phyloP scores from a whole-genome alignment of 805 yeast species.

The Candida ipomoeae region DNA sequence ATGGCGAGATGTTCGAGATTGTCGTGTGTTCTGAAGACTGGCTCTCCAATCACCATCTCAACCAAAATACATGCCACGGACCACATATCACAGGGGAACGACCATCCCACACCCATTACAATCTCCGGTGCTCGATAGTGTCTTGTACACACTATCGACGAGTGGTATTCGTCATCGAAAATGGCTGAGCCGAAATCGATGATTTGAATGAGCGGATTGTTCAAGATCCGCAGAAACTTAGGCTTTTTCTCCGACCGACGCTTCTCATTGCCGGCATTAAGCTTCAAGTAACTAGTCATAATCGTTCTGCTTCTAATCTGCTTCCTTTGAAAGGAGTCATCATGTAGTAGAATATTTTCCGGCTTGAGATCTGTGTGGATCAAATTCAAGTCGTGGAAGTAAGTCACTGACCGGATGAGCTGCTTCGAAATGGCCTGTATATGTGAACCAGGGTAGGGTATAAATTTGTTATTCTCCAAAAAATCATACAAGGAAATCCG shows the following conservation, averaged over 20 bases:
- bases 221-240: constrained; percentile 46
- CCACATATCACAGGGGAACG: constrained; percentile 96
- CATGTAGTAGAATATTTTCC: constrained; percentile 76
- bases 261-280: constrained; percentile 13
- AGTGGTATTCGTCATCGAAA: constrained; percentile 90
- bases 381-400: constrained; percentile 81
- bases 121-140: constrained; percentile 98
- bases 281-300: constrained; percentile 29
- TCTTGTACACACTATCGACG: constrained; percentile 86
- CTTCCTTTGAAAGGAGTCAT: constrained; percentile 43
- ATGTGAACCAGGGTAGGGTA: constrained; percentile 93
- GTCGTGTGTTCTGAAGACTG: constrained; percentile 91
- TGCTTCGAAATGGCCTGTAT: constrained; percentile 87
- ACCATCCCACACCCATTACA: constrained; percentile 93
- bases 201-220: constrained; percentile 77
- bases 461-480: constrained; percentile 73
- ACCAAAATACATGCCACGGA: constrained; percentile 90
- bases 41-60: constrained; percentile 90
- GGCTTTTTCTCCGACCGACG: constrained; percentile 25
- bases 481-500: constrained; percentile 88
- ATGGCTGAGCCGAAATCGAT: constrained; percentile 98
- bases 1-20: constrained; percentile 90
- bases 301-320: constrained; percentile 31
- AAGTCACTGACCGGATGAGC: constrained; percentile 77
- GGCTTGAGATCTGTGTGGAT: constrained; percentile 97